Evolutionary conservation across 2,329 filamentous ascomycete species (phyloP), one percentile per base, ranked within the genome.

Genomic region (Exophiala spinifera): DNA sequence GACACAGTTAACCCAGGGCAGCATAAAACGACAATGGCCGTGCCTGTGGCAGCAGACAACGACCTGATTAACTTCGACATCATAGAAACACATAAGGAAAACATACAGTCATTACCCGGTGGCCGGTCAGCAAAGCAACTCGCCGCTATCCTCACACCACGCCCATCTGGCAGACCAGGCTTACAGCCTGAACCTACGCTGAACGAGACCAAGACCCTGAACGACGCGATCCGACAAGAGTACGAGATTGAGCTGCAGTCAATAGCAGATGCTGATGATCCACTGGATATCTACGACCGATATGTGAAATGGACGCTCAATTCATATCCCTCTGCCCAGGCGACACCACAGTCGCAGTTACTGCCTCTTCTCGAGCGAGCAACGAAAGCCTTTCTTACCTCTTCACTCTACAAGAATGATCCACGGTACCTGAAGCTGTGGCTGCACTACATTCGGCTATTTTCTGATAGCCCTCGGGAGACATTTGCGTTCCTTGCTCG

Each of bases 221-320:
- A 96, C 74, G 86, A 92, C 68, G 82, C 81, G 51, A 87, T 88
- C 63, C 84, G 92, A 62, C 83, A 87, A 64, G 87, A 92, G 66
- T 97, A 89, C 65, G 94, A 99, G 72, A 81, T 84, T 11, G 94
- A 97, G 70, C 73, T 97, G 15, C 79, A 83, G 40, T 82, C 78
- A 45, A 85, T 95, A 47, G 82, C 83, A 60, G 94, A 99, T 69
- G 89, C 89, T 0, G 94, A 99, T 68, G 94, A 99, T 66, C 94
- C 94, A 1, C 83, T 99, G 45, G 94, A 97, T 66, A 82, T 96
- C 58, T 99, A 90, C 75, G 92, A 97, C 70, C 86, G 94, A 69
- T 99, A 99, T 69, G 89, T 97, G 54, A 90, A 90, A 73, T 99
- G 94, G 94, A 96, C 91, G 1, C 77, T 97, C 23, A 89, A 96